phyloP scores from a whole-genome alignment of 257 asterid genomes.

The Anisodus acutangulus region DNA sequence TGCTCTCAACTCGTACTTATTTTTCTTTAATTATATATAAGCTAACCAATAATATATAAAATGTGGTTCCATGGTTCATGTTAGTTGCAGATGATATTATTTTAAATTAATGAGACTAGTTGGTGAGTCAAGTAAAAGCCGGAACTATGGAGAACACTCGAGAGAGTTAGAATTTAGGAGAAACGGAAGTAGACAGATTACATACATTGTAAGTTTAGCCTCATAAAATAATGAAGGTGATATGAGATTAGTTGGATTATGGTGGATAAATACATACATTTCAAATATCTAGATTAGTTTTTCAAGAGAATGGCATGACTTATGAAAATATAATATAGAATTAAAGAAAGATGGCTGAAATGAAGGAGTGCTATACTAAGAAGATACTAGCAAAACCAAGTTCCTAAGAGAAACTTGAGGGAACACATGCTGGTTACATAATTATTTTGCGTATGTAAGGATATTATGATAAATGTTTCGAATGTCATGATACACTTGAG shows the following conservation, averaged over 20 bases:
- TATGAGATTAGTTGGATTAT: neutral
- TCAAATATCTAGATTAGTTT: neutral
- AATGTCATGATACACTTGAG: neutral
- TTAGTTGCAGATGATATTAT: neutral
- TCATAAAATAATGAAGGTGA: neutral
- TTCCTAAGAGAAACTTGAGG: slow-evolving; percentile 1
- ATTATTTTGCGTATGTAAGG: neutral
- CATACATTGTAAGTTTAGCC: neutral
- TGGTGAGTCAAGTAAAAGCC: neutral
- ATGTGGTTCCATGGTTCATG: neutral
- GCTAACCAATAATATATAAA: neutral
- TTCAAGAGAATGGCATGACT: neutral
- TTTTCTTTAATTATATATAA: neutral
- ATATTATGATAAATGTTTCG: neutral
- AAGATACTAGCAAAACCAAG: neutral
- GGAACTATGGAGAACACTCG: neutral
- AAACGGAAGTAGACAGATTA: neutral
- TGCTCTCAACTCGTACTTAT: neutral
- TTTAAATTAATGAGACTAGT: neutral
- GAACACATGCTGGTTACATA: neutral
- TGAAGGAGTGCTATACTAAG: neutral
- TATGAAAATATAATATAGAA: neutral
- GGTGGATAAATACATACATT: neutral
- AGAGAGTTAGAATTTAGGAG: neutral
- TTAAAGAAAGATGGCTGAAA: neutral